Conservation (phyloP, 257 asterid species). For the Solanum arcanum region DNA sequence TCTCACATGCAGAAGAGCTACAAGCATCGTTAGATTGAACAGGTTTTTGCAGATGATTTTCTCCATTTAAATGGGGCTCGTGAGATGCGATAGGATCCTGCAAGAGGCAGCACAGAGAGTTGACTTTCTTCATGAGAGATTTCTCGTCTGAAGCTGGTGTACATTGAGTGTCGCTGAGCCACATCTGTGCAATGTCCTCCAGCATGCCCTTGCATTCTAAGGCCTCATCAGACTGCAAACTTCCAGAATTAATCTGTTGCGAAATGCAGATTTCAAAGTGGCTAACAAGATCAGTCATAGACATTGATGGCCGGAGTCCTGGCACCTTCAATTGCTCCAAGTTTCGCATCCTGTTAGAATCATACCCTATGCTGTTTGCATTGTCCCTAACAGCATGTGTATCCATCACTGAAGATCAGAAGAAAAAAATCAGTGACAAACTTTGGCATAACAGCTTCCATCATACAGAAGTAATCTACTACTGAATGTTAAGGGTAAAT, state of each 20-base stretch:
- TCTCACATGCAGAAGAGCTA: constrained; percentile 5
- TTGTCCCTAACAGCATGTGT: constrained; percentile 32
- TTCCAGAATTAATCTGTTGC: constrained; percentile 52
- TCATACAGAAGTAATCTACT: neutral
- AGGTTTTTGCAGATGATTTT: constrained; percentile 13
- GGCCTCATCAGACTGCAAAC: constrained; percentile 36
- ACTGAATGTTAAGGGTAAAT: neutral
- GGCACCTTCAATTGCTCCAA: constrained; percentile 21
- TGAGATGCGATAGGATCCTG: constrained; percentile 37
- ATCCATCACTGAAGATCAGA: constrained; percentile 29
- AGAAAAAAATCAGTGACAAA: neutral
- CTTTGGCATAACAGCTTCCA: neutral
- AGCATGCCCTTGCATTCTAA: constrained; percentile 54
- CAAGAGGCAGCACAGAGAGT: constrained; percentile 60
- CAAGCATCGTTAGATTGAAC: constrained; percentile 7
- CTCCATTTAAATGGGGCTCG: constrained; percentile 20
- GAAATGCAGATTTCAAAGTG: constrained; percentile 53
- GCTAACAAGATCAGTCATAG: constrained; percentile 62
- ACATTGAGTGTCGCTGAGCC: constrained; percentile 40
- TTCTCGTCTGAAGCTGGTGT: constrained; percentile 57
- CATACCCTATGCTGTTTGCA: constrained; percentile 4
- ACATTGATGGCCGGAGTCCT: constrained; percentile 41
- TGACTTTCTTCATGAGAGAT: constrained; percentile 69
- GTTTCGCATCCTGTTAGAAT: constrained; percentile 14
- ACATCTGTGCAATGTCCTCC: constrained; percentile 29